Conservation (phyloP, 495 filamentous ascomycete species). For the Penicillium argentinense region DNA sequence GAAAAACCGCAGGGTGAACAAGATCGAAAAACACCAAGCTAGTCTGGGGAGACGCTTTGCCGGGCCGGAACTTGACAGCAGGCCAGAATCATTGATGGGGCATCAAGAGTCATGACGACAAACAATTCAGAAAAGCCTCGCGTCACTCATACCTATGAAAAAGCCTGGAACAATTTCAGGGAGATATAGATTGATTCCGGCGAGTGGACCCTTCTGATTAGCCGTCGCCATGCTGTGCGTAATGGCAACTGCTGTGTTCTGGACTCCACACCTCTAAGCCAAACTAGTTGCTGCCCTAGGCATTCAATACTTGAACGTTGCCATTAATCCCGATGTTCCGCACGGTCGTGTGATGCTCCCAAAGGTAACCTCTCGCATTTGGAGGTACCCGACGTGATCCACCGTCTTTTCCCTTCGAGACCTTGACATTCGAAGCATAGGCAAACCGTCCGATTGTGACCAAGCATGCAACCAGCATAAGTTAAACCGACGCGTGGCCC, state of each 20-base stretch:
- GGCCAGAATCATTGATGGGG: slow-evolving; percentile 27
- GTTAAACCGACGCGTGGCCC: slow-evolving; percentile 46
- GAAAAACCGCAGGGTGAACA: slow-evolving; percentile 16
- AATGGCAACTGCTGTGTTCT: slow-evolving; percentile 44
- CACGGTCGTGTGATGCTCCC: slow-evolving; percentile 25
- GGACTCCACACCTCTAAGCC: slow-evolving; percentile 25
- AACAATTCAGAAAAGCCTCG: slow-evolving; percentile 45
- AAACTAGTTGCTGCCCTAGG: slow-evolving; percentile 27
- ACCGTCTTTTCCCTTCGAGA: slow-evolving; percentile 32
- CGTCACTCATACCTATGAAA: slow-evolving; percentile 32
- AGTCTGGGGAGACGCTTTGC: slow-evolving; percentile 25
- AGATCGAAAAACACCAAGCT: slow-evolving; percentile 24
- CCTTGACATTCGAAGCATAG: slow-evolving; percentile 28
- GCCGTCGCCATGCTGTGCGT: slow-evolving; percentile 33
- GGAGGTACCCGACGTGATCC: slow-evolving; percentile 38
- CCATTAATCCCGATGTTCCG: slow-evolving; percentile 14
- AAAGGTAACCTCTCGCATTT: slow-evolving; percentile 27
- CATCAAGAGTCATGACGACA: slow-evolving; percentile 25
- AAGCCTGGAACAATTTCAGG: slow-evolving; percentile 29
- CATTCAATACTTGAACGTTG: slow-evolving; percentile 16
- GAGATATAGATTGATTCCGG: slow-evolving; percentile 42
- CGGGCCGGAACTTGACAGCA: slow-evolving; percentile 43
- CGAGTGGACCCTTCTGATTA: slow-evolving; percentile 47
- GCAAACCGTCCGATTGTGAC: slow-evolving; percentile 37
- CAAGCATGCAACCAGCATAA: slow-evolving; percentile 46